Evolutionary conservation across 2,329 filamentous ascomycete genomes (phyloP).

Genomic region (Pyricularia pennisetigena): DNA sequence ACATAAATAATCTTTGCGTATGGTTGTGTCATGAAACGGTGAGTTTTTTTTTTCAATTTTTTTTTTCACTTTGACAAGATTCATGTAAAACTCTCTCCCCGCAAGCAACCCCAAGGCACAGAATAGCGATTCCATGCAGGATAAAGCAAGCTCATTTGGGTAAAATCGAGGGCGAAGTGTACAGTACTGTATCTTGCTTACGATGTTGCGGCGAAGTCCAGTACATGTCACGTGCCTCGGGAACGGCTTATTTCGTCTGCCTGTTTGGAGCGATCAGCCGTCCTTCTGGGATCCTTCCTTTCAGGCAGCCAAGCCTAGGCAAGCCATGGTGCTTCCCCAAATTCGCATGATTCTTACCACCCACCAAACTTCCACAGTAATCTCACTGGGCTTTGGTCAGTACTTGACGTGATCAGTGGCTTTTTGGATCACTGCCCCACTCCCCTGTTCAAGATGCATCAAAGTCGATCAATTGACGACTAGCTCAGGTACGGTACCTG

Average conservation of each 20-base stretch:
- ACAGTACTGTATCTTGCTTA: background rate
- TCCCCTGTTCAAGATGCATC: background rate
- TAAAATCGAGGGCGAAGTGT: background rate
- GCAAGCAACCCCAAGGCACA: too few species aligned
- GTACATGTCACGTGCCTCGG: background rate
- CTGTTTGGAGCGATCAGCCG: background rate
- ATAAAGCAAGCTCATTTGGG: background rate
- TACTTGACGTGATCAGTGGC: background rate
- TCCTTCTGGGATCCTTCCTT: background rate
- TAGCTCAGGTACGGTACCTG: background rate
- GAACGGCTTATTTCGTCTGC: background rate
- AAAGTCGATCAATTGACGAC: background rate
- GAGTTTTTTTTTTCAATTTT: background rate
- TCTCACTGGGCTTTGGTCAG: background rate
- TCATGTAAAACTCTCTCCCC: too few species aligned
- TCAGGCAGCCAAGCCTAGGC: too few species aligned
- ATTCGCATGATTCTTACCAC: background rate
- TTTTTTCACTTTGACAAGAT: too few species aligned
- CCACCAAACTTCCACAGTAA: background rate
- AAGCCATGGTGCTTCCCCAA: background rate
- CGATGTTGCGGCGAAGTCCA: background rate
- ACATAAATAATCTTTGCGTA: background rate
- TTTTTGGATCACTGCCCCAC: background rate
- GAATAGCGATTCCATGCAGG: background rate
- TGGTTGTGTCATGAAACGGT: background rate